Conservation (phyloP, 169 alveolate species). For the Plasmodium blacklocki region DNA sequence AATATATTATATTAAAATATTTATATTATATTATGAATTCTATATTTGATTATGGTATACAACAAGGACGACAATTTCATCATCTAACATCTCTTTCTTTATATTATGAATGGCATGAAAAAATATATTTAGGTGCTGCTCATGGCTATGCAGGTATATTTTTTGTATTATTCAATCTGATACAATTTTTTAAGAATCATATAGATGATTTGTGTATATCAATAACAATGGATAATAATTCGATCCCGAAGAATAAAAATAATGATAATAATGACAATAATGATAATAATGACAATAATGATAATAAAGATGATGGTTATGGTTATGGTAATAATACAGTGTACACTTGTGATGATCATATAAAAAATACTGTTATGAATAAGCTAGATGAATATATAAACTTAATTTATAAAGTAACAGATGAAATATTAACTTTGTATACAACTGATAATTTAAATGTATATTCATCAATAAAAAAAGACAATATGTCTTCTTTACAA, state of each 20-base stretch:
- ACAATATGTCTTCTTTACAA: neutral
- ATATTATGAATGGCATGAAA: conserved; percentile 60
- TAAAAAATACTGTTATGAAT: neutral
- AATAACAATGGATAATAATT: neutral
- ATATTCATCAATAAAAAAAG: conserved; percentile 17
- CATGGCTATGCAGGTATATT: conserved; percentile 74
- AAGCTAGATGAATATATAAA: conserved; percentile 26
- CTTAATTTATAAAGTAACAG: conserved; percentile 54
- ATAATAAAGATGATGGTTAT: neutral
- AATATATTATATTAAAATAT: conserved; percentile 25
- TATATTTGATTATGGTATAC: conserved; percentile 62
- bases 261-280: neutral
- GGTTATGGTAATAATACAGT: neutral
- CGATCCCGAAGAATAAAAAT: neutral
- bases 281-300: neutral
- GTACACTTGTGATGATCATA: no score
- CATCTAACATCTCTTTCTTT: conserved; percentile 31
- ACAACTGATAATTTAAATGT: conserved; percentile 38
- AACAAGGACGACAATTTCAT: neutral
- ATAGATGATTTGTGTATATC: conserved; percentile 35
- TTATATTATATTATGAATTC: conserved; percentile 44
- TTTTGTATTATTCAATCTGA: conserved; percentile 30
- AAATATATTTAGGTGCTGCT: conserved; percentile 61
- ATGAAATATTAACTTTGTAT: conserved; percentile 31
- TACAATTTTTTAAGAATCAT: conserved; percentile 21